A percentile compares a stretch with the other conserved stretches of the same genome.
Conservation (phyloP, 169 alveolate species). For the Plasmodium inui region DNA sequence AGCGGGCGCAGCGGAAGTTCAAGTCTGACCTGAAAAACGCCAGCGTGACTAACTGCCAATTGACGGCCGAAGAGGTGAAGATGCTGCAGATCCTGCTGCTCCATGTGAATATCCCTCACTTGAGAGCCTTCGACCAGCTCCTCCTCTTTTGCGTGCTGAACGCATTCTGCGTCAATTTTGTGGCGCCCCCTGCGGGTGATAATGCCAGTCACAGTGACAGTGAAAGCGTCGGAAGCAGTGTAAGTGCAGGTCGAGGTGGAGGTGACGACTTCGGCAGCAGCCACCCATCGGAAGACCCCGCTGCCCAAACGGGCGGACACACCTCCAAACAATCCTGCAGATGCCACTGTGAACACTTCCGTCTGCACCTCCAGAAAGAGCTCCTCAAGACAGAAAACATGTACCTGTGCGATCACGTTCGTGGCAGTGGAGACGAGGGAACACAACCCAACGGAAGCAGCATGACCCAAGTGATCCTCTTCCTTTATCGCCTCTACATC, state of each 20-base stretch:
- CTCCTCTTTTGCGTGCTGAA: conserved; percentile 57
- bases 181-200: neutral
- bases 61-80: conserved; percentile 39
- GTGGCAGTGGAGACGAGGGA: neutral
- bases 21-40: conserved; percentile 7
- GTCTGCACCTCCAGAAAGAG: conserved; percentile 22
- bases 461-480: neutral
- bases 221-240: neutral
- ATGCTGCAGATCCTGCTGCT: conserved; percentile 42
- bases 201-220: neutral
- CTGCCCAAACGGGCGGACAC: neutral
- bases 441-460: neutral
- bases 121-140: conserved; percentile 35
- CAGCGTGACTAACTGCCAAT: conserved; percentile 27
- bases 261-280: neutral
- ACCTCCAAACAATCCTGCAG: neutral
- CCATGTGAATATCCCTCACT: conserved; percentile 54
- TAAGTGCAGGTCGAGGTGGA: neutral
- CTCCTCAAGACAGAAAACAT: conserved; percentile 19
- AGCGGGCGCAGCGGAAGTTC: conserved; percentile 6
- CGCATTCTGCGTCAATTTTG: conserved; percentile 11
- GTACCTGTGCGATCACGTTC: conserved; percentile 9
- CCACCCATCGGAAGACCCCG: neutral
- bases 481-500: conserved; percentile 56
- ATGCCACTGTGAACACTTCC: conserved; percentile 52